Evolutionary conservation across 331 rosid genomes (phyloP), one percentile per base, ranked within the genome.

Genomic region (Quercus lobata): DNA sequence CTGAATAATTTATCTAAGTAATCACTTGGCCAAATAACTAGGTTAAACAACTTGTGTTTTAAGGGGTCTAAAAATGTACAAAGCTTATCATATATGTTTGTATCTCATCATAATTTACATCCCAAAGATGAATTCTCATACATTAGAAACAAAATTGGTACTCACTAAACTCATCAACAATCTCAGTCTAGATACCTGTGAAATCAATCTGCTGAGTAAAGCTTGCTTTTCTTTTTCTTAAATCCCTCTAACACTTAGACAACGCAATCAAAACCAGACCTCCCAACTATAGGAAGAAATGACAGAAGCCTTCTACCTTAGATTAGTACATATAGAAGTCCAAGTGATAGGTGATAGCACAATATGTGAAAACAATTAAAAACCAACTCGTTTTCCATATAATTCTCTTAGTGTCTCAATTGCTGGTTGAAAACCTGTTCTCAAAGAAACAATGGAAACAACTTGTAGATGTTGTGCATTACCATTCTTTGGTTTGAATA

Each of bases 401-500:
- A 73, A 72, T 82, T 84, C 86, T 83, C 84, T 87, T 79, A 92
- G 52, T 41, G 76, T 74, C 80, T 82, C 73, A 72, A 90, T 76
- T 25, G 83, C 88, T 1, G 92, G 93, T 58, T 27, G 89, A 84
- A 92, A 90, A 18, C 69, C 73, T 57, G 90, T 71, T 79, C 88
- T 77, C 44, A 87, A 79, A 46, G 96, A 92, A 82, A 85, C 54
- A 80, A 88, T 74, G 1, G 89, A 85, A 10, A 81, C 80, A 57
- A 82, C 76, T 57, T 85, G 85, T 5, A 78, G n/a, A 80, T 92
- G 82, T 27, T 86, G 89, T 29, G 89, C 93, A 81, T 86, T 82
- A 19, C 86, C 88, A 62, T 77, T 89, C 81, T 78, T 58, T n/a
- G 93, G 88, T 85, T 84, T 90, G 65, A 92, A 79, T 54, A 89